Conservation (phyloP, 148 eudicot species). For the Dysphania ambrosioides region DNA sequence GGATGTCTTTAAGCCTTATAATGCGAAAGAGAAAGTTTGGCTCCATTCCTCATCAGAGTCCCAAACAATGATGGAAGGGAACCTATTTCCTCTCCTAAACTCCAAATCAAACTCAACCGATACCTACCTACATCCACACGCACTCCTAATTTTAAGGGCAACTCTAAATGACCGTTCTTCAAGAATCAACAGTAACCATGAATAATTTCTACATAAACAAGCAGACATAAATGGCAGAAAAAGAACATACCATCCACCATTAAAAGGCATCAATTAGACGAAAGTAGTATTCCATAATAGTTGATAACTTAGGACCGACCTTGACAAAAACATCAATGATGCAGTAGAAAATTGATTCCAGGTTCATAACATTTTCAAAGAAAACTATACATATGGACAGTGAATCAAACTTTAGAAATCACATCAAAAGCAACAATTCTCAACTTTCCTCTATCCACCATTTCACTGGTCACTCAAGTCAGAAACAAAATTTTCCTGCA, state of each 20-base stretch:
- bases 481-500: too few relatives aligned
- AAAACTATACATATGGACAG: too few relatives aligned
- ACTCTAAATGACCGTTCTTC: neutral
- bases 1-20: too few relatives aligned
- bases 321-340: neutral
- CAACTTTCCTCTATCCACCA: neutral
- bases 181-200: neutral
- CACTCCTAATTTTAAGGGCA: neutral
- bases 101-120: neutral
- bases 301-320: neutral
- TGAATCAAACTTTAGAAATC: neutral
- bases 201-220: too few relatives aligned
- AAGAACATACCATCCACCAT: slow-evolving; percentile 4
- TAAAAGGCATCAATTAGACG: neutral
- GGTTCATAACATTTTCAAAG: neutral
- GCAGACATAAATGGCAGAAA: neutral
- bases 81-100: neutral
- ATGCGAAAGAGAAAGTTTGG: too few relatives aligned
- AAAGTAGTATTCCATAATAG: neutral
- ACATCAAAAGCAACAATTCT: too few relatives aligned
- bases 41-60: too few relatives aligned
- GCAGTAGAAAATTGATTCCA: neutral
- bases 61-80: neutral
- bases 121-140: neutral
- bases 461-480: neutral